phyloP scores from a whole-genome alignment of 2,329 filamentous ascomycete genomes.

The Reticulascus tulasneorum region DNA sequence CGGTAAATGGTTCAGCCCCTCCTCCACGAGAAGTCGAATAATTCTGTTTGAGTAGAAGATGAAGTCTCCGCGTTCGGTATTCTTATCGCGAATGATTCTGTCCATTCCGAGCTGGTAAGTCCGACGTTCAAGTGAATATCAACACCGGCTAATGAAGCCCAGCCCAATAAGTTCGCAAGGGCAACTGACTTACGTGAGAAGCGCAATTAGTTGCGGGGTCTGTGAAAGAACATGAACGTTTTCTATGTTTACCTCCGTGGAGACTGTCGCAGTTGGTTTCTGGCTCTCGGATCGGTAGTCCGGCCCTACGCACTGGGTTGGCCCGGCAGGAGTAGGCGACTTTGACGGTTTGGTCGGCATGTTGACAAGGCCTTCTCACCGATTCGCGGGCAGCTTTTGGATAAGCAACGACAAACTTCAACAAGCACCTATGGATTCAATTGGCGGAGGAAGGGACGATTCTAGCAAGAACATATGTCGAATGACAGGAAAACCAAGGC shows the following conservation, averaged over 20 bases:
- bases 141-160: not conserved
- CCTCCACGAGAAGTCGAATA: constrained; percentile 92
- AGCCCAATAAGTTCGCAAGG: constrained; percentile 6
- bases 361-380: too few relatives aligned
- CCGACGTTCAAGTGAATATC: too few relatives aligned
- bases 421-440: too few relatives aligned
- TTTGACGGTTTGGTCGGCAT: constrained; percentile 9
- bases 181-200: constrained; percentile 91
- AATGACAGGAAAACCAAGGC: not conserved
- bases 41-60: constrained; percentile 99
- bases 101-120: constrained; percentile 12
- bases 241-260: constrained; percentile 72
- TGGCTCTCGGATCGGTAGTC: constrained; percentile 71
- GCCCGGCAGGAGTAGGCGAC: constrained; percentile 8
- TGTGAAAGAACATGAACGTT: constrained; percentile 90
- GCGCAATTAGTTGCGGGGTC: constrained; percentile 93
- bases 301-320: constrained; percentile 69
- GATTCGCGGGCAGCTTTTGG: too few relatives aligned
- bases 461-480: not conserved
- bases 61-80: constrained; percentile 89
- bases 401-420: too few relatives aligned
- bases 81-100: constrained; percentile 92
- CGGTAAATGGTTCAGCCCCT: constrained; percentile 93
- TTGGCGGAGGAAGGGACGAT: too few relatives aligned
- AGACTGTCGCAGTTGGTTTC: constrained; percentile 86